Conservation (phyloP, 1,139 yeast genomes). For the Nematodospora anomalae region DNA sequence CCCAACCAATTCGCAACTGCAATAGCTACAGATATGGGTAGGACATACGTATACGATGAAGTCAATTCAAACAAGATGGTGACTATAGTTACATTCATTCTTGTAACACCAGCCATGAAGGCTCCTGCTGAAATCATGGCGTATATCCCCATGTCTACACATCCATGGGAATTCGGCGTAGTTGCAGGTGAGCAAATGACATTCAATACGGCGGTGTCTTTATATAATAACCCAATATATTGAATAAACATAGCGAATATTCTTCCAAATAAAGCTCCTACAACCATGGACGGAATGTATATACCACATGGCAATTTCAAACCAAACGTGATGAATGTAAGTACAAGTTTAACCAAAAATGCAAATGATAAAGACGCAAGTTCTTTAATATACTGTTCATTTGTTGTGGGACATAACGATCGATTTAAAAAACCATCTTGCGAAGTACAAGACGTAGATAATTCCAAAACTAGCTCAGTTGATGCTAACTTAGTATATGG, state of each 20-base stretch:
- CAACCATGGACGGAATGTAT: conserved; percentile 69
- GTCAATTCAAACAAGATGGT: conserved; percentile 62
- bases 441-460: conserved; percentile 51
- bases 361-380: conserved; percentile 42
- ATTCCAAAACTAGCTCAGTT: conserved; percentile 51
- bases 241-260: conserved; percentile 51
- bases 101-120: conserved; percentile 66
- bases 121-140: conserved; percentile 70
- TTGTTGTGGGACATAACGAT: conserved; percentile 44
- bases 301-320: conserved; percentile 65
- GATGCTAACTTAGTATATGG: conserved; percentile 55
- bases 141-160: conserved; percentile 61
- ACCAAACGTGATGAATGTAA: conserved; percentile 60
- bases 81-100: conserved; percentile 64
- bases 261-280: conserved; percentile 66
- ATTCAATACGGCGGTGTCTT: conserved; percentile 1
- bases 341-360: conserved; percentile 42
- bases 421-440: conserved; percentile 25
- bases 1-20: conserved; percentile 63
- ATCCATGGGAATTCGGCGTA: conserved; percentile 18
- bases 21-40: conserved; percentile 59
- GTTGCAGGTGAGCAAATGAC: conserved; percentile 20
- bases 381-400: conserved; percentile 31
- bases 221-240: conserved; percentile 30
- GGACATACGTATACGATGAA: conserved; percentile 58